Evolutionary conservation across 2,329 filamentous ascomycete genomes (phyloP), one percentile per base, ranked within the genome.

Genomic region (Ascochyta fabae): DNA sequence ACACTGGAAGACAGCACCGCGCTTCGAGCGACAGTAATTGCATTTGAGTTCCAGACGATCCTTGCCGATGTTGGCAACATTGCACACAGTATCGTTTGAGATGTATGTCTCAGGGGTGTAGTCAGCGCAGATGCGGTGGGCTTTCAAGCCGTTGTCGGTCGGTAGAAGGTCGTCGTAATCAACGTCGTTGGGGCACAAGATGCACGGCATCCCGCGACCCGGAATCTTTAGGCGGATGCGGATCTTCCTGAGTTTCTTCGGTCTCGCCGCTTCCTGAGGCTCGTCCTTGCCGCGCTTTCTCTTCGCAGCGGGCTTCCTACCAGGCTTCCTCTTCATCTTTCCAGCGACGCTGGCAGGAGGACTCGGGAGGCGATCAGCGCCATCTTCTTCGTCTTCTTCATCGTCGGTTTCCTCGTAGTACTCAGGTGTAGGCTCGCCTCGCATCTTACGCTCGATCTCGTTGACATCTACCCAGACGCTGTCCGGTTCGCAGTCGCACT

Each of bases 391-490:
- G 0, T 85, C 83, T 23, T 83, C 83, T 19, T 90, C 66, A 12
- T 90, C 87, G 34, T 91, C 88, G 0, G 88, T 90, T 65, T 92
- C 88, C 70, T 93, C 90, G 65, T 90, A 91, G 65, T 92, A 91
- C 5, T 91, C 91, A 54, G 91, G 88, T 3, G 86, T 88, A 4
- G 84, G 81, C 73, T 98, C 93, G 39, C 95, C 95, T 47, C 93
- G 86, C 42, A 98, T 79, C 74, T 96, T 97, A 58, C 95, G 91
- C 77, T 99, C 92, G 53, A 99, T 96, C 68, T 97, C 95, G 55
- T 91, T 88, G 4, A 98, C 92, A 71, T 99, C 93, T 48, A 99
- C 92, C 93, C 96, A 99, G 3, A 99, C 95, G 69, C 94, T 98
- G 79, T 99, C 95, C 57, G 96, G 88, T 62, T 96, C 93, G 72